Conservation (phyloP, 2,329 filamentous ascomycete species). For the Septoria petroselini region DNA sequence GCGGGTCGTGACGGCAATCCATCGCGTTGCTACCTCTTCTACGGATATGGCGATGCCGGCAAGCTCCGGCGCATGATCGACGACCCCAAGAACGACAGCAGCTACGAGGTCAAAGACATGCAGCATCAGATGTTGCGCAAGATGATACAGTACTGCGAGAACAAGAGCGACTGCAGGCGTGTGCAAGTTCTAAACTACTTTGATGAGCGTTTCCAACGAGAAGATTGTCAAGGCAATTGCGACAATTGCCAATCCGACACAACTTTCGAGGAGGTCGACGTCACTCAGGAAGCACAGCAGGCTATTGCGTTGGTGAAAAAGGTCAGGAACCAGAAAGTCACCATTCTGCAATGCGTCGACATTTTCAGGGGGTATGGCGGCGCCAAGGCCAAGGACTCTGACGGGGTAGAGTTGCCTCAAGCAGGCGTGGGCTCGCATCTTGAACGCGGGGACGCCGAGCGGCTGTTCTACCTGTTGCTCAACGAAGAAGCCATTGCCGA, state of each 20-base stretch:
- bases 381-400: constrained; percentile 54
- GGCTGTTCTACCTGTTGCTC: constrained; percentile 74
- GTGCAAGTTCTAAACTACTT: constrained; percentile 92
- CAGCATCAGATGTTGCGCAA: constrained; percentile 81
- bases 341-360: constrained; percentile 77
- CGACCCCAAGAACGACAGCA: constrained; percentile 70
- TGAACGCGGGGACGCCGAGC: constrained; percentile 73
- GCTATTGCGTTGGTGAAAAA: constrained; percentile 66
- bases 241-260: constrained; percentile 82
- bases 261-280: constrained; percentile 70
- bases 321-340: constrained; percentile 60
- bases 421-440: constrained; percentile 68
- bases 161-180: constrained; percentile 79
- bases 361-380: constrained; percentile 70
- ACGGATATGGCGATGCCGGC: constrained; percentile 72
- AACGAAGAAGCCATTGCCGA: constrained; percentile 72
- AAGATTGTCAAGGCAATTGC: constrained; percentile 71
- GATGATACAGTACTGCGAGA: constrained; percentile 86
- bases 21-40: constrained; percentile 89
- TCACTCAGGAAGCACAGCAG: constrained; percentile 69
- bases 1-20: constrained; percentile 85
- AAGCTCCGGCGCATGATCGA: constrained; percentile 77
- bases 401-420: constrained; percentile 54
- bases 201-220: constrained; percentile 72
- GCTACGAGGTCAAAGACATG: constrained; percentile 73